These are phyloP conservation scores for Backusella luteola DNA, from an alignment of 192 early-diverging fungal genomes.

Conservation along the genomic window DNA sequence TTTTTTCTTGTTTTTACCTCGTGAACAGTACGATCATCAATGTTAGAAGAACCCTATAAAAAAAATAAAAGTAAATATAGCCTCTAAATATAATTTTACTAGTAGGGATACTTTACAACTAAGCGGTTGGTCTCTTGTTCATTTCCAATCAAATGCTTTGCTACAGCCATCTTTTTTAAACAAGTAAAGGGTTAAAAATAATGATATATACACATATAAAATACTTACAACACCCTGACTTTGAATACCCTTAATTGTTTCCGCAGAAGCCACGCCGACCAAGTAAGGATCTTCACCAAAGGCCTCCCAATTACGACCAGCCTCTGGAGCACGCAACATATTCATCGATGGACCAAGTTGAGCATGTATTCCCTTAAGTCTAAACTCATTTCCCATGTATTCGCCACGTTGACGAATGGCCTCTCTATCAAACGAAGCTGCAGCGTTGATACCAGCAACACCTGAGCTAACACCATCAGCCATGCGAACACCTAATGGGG, in stretches of 20 bases:
- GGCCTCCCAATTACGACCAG: conserved; percentile 33
- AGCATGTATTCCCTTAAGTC: conserved; percentile 56
- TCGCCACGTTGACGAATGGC: conserved; percentile 49
- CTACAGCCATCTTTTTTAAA: conserved; percentile 25
- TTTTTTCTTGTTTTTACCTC: conserved; percentile 29
- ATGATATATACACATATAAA: not conserved
- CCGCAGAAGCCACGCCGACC: conserved; percentile 22
- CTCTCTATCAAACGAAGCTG: conserved; percentile 57
- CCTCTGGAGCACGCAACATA: conserved; percentile 25
- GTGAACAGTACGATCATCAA: conserved; percentile 57
- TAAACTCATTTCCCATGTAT: conserved; percentile 55
- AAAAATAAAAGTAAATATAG: not conserved
- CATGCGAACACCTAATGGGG: conserved; percentile 47
- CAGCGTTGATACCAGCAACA: conserved; percentile 54
- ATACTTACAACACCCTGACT: conserved; percentile 25
- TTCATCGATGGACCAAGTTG: conserved; percentile 48
- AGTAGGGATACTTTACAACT: not conserved
- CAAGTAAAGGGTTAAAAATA: not conserved
- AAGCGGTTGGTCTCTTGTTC: conserved; percentile 33
- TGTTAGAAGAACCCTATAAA: conserved; percentile 25
- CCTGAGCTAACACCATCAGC: conserved; percentile 42
- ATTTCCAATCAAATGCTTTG: conserved; percentile 35
- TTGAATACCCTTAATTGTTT: conserved; percentile 30
- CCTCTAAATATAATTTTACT: not conserved
- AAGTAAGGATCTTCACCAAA: conserved; percentile 37